These are phyloP conservation scores for Skeletonema potamos DNA, from an alignment of 108 stramenopile genomes.

Conservation along the genomic window DNA sequence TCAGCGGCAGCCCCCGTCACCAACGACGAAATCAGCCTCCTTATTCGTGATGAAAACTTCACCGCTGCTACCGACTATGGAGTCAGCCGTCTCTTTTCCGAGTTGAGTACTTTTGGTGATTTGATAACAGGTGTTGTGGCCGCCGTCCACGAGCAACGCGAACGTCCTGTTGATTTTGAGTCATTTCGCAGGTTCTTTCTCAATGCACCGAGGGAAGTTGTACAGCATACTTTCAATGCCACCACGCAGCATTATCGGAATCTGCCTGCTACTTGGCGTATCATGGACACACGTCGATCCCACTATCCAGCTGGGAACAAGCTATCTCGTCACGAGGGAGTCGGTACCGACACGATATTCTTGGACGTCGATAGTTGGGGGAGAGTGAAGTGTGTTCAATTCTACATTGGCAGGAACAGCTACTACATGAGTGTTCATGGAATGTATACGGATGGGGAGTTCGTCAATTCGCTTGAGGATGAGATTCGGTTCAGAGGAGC, in stretches of 20 bases:
- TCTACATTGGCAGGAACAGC: background rate
- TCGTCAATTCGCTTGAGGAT: constrained; percentile 23
- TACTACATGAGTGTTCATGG: constrained; percentile 5
- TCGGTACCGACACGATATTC: background rate
- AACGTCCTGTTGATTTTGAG: background rate
- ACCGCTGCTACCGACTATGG: too few relatives aligned
- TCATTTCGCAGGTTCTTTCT: background rate
- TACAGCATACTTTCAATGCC: background rate
- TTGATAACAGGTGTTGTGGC: background rate
- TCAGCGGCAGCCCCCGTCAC: too few relatives aligned
- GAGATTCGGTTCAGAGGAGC: constrained; percentile 32
- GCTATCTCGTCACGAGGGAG: background rate
- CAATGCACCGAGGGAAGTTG: too few relatives aligned
- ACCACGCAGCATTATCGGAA: background rate
- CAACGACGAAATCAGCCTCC: too few relatives aligned
- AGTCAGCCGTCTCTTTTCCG: too few relatives aligned
- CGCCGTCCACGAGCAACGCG: background rate
- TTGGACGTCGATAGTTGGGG: background rate
- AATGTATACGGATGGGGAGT: constrained; percentile 8
- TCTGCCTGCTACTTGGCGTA: background rate
- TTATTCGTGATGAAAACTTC: too few relatives aligned
- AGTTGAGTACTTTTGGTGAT: background rate
- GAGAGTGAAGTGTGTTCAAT: background rate
- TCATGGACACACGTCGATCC: background rate
- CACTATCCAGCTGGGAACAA: background rate